These are phyloP conservation scores for Huiozyma sinensis DNA, from an alignment of 805 yeast genomes.

Conservation along the genomic window DNA sequence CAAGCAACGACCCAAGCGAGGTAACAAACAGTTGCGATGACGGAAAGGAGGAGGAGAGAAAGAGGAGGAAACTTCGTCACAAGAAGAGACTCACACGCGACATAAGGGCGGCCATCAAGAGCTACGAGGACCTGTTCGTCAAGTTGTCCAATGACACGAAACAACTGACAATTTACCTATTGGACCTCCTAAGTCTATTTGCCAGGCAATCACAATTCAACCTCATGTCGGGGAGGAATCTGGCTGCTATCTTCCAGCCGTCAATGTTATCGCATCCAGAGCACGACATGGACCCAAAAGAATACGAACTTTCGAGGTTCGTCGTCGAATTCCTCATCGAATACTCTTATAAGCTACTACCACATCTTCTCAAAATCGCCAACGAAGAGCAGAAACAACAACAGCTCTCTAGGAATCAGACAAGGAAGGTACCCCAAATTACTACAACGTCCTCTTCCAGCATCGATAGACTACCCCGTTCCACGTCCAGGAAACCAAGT, in stretches of 20 bases:
- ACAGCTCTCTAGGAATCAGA: neutral
- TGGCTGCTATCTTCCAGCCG: slow-evolving; percentile 96
- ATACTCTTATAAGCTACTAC: slow-evolving; percentile 69
- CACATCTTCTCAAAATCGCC: slow-evolving; percentile 35
- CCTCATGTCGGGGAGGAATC: slow-evolving; percentile 83
- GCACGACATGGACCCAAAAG: slow-evolving; percentile 88
- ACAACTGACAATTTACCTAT: slow-evolving; percentile 73
- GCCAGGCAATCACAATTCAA: slow-evolving; percentile 67
- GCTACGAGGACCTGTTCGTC: slow-evolving; percentile 59
- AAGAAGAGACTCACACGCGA: slow-evolving; percentile 53
- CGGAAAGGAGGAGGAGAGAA: slow-evolving; percentile 13
- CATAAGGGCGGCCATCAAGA: slow-evolving; percentile 55
- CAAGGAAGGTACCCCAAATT: neutral
- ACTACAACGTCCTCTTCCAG: neutral
- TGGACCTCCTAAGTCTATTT: slow-evolving; percentile 80
- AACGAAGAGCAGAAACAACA: slow-evolving; percentile 14
- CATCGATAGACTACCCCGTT: neutral
- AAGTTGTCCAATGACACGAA: slow-evolving; percentile 66
- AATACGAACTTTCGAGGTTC: slow-evolving; percentile 74
- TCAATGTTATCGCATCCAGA: slow-evolving; percentile 86
- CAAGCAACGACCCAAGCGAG: slow-evolving; percentile 1
- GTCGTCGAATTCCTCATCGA: slow-evolving; percentile 85
- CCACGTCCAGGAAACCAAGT: neutral
- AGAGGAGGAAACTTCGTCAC: slow-evolving; percentile 35
- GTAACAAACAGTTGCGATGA: slow-evolving; percentile 5